phyloP scores from a whole-genome alignment of 2,329 filamentous ascomycete species.

The Chalaropsis thielavioides region DNA sequence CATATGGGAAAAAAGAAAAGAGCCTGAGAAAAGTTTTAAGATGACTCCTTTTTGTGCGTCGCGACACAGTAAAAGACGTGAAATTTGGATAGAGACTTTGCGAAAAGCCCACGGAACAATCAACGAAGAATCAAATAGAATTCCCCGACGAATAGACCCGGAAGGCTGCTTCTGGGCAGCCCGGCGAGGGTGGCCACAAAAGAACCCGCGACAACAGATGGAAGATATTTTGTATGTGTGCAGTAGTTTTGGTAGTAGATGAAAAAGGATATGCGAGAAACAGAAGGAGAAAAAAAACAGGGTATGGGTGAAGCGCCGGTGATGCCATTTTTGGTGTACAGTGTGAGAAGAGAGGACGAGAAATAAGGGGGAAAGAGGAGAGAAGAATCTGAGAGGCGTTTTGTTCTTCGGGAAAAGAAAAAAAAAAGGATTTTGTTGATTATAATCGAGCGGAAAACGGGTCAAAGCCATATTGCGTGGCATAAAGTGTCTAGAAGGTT shows the following conservation, averaged over 20 bases:
- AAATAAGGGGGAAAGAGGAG: neutral
- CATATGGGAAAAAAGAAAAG: neutral
- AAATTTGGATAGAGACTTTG: neutral
- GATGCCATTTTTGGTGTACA: constrained; percentile 16
- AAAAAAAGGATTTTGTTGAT: constrained; percentile 10
- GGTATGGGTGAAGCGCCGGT: constrained; percentile 13
- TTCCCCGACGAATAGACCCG: neutral
- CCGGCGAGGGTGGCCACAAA: neutral
- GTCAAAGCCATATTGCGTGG: neutral
- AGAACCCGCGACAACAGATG: constrained; percentile 1
- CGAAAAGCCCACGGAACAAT: neutral
- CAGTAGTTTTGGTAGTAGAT: neutral
- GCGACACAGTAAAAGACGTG: neutral
- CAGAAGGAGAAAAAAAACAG: constrained; percentile 1
- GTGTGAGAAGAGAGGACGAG: constrained; percentile 5
- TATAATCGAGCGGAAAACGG: constrained; percentile 4
- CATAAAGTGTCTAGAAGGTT: constrained; percentile 10
- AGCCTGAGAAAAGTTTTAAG: too few species aligned
- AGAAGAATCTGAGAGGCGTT: constrained; percentile 17
- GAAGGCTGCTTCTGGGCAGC: neutral
- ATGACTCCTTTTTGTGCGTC: neutral
- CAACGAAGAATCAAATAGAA: neutral
- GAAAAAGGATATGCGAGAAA: neutral
- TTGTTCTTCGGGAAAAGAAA: neutral
- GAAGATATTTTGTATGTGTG: constrained; percentile 6